phyloP scores from a whole-genome alignment of 495 filamentous ascomycete species.

The Darksidea phi region DNA sequence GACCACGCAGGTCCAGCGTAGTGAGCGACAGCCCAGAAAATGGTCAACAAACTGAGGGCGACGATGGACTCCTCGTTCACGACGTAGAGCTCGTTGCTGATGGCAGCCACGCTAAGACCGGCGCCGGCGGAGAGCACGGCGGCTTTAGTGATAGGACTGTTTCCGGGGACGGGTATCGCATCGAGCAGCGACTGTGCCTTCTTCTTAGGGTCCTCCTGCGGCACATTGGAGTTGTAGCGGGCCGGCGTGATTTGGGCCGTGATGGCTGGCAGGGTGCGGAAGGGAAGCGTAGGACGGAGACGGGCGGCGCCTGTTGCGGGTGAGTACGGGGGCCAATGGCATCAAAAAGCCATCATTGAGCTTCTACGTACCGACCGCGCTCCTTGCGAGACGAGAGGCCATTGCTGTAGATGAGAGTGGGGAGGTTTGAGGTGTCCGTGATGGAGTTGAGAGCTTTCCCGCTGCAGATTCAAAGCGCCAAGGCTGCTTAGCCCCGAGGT shows the following conservation, averaged over 20 bases:
- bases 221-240: constrained; percentile 73
- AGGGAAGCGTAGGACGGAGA: constrained; percentile 65
- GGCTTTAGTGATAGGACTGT: constrained; percentile 68
- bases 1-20: constrained; percentile 89
- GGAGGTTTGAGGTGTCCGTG: constrained; percentile 40
- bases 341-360: constrained; percentile 3
- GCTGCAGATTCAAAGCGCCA: constrained; percentile 20
- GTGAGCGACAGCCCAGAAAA: constrained; percentile 85
- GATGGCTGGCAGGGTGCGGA: constrained; percentile 70
- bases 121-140: constrained; percentile 92
- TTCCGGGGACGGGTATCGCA: constrained; percentile 61
- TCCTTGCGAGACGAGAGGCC: constrained; percentile 92
- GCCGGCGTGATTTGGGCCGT: constrained; percentile 61
- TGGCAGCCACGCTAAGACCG: constrained; percentile 86
- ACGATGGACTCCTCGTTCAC: constrained; percentile 97
- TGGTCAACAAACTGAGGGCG: constrained; percentile 79
- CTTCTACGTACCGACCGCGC: constrained; percentile 74
- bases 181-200: constrained; percentile 96
- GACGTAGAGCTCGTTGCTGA: constrained; percentile 99
- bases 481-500: background rate
- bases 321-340: constrained; percentile 39
- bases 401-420: constrained; percentile 62
- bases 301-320: constrained; percentile 73
- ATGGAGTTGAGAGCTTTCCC: constrained; percentile 24
- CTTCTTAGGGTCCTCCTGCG: constrained; percentile 79